Evolutionary conservation across 441 rosid species (phyloP), one percentile per base, ranked within the genome.

Genomic region (Euphorbia neoarborescens): DNA sequence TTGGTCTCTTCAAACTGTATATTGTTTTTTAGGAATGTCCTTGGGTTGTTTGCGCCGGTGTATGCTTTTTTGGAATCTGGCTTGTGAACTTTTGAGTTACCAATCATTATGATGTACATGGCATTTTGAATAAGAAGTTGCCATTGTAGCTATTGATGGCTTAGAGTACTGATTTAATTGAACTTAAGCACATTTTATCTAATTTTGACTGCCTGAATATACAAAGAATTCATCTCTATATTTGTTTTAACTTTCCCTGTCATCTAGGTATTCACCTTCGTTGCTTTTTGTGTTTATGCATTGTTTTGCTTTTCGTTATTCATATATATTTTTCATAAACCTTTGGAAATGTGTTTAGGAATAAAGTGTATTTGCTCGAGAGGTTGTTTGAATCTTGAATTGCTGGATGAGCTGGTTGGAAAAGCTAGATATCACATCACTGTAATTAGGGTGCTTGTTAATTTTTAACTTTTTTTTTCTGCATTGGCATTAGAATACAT

Each of bases 31-130:
- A n/a, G n/a, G n/a, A n/a, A n/a, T n/a, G n/a, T n/a, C n/a, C n/a
- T n/a, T n/a, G 67, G 34, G 62, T 17, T 62, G 8, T 48, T 51
- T 13, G 11, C 7, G 7, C 14, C 4, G 34, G 35, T 53, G 10
- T 46, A 17, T 46, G 34, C 37, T 48, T 60, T 24, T 6, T 40
- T 17, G 8, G 32, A n/a, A 70, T 14, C 27, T 44, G 24, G 58
- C 50, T 61, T 30, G 32, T 30, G 59, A 48, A 70, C 11, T 60
- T 42, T 60, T 60, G 20, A 38, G 67, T 25, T 42, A 66, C 12
- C 27, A 27, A 27, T 4, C 57, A 8, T 48, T 46, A 4, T 65
- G 15, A 24, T 7, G 35, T 25, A 11, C 3, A 11, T 2, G 14
- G 32, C 37, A 44, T 65, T 32, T 44, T 54, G 5, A 51, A 51